phyloP scores from a whole-genome alignment of 2,329 filamentous ascomycete species.

The Paracoccidioides brasiliensis region DNA sequence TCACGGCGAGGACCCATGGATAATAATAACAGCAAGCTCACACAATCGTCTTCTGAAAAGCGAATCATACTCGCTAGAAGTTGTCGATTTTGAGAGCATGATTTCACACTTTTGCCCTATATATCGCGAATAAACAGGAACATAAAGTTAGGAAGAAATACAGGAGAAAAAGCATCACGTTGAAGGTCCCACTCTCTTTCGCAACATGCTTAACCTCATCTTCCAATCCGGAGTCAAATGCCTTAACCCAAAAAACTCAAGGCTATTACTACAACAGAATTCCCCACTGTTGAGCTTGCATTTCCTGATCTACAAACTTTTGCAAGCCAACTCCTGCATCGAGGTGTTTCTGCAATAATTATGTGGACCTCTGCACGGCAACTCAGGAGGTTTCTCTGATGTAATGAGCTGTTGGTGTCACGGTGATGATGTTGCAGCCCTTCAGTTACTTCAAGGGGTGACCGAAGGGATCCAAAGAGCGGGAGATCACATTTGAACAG shows the following conservation, averaged over 20 bases:
- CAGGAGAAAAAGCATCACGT: not conserved
- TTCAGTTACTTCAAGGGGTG: conserved; percentile 70
- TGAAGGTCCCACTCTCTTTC: conserved; percentile 26
- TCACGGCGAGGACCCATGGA: not conserved
- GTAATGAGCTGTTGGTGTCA: conserved; percentile 41
- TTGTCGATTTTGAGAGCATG: too few species aligned
- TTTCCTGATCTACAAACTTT: conserved; percentile 60
- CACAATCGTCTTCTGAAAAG: too few species aligned
- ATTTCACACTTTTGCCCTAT: not conserved
- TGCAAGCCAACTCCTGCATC: conserved; percentile 39
- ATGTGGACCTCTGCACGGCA: conserved; percentile 42
- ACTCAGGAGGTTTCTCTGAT: conserved; percentile 43
- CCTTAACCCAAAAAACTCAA: conserved; percentile 26
- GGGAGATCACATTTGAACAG: conserved; percentile 49
- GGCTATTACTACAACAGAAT: conserved; percentile 29
- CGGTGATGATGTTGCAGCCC: conserved; percentile 60
- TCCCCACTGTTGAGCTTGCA: conserved; percentile 57
- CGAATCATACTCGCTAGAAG: too few species aligned
- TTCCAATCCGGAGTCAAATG: conserved; percentile 16
- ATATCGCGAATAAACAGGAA: not conserved
- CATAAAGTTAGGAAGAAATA: not conserved
- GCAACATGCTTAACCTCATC: conserved; percentile 33
- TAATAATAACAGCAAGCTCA: not conserved
- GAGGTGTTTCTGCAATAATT: conserved; percentile 46
- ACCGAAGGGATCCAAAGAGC: conserved; percentile 43